phyloP scores from a whole-genome alignment of 2,329 filamentous ascomycete species.

The Colletotrichum acutatum region DNA sequence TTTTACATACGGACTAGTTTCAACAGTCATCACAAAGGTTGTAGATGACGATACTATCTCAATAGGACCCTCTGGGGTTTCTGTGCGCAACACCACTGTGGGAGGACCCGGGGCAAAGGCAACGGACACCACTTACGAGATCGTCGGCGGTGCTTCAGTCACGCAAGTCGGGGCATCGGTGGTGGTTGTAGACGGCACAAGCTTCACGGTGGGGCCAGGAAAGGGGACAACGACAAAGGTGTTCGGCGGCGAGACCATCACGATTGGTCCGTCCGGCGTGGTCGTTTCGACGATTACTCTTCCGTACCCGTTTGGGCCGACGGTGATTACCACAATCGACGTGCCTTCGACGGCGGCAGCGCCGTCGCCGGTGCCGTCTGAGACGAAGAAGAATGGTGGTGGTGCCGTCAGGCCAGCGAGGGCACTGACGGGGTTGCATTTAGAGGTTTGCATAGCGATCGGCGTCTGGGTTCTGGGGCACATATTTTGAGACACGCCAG shows the following conservation, averaged over 20 bases:
- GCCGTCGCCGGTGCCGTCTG: constrained; percentile 30
- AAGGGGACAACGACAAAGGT: constrained; percentile 54
- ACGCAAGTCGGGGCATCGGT: constrained; percentile 60
- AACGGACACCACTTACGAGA: constrained; percentile 53
- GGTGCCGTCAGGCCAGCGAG: constrained; percentile 4
- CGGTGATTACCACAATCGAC: constrained; percentile 53
- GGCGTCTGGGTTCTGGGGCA: constrained; percentile 49
- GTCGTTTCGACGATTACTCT: constrained; percentile 57
- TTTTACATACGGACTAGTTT: constrained; percentile 55
- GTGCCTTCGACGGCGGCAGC: constrained; percentile 42
- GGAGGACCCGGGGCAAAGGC: constrained; percentile 52
- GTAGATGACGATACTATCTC: constrained; percentile 63
- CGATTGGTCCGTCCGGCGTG: constrained; percentile 62
- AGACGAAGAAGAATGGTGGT: constrained; percentile 21
- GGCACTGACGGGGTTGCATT: constrained; percentile 34
- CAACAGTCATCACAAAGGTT: constrained; percentile 47
- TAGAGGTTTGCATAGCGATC: constrained; percentile 51
- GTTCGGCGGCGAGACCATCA: constrained; percentile 62
- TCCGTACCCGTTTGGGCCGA: constrained; percentile 57
- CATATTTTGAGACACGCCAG: constrained; percentile 21
- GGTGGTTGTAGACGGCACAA: constrained; percentile 60
- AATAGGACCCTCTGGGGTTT: constrained; percentile 58
- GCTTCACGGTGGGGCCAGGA: constrained; percentile 62
- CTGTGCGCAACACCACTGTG: constrained; percentile 52
- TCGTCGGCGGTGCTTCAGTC: constrained; percentile 64